Base-by-base conservation (phyloP, 148 eudicot species). In the Chenopodium suecicum region DNA sequence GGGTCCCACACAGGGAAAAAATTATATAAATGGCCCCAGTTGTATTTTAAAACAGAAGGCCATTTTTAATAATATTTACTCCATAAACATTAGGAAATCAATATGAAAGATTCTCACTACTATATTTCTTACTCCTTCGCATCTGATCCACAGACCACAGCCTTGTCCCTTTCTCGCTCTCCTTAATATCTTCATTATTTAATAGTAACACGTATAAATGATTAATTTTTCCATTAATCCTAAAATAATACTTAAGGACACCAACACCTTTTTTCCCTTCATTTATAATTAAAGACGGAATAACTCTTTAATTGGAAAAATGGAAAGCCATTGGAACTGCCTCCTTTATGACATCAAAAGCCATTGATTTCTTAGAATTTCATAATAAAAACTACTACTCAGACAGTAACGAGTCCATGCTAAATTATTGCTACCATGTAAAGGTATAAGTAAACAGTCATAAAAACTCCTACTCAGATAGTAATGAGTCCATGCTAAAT, bases 311-410 rank as follows among this genome's bases (percentile, higher is more conserved):
- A 41, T 74, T 75, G 48, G 78, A 74, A 64, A 78, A 77, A 76
- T 73, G 63, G 60, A 84, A 83, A 83, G 77, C 76, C 85, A 74
- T 73, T 32, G 60, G 81, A 72, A 82, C 54, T 67, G 74, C 71
- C 75, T 74, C 82, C 74, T 78, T 81, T 62, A 20, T 83, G 84
- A 67, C 84, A 83, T 79, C 32, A 78, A 66, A 73, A 44, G 47
- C 70, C 71, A 52, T 34, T 72, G n/a, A 10, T 31, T 72, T 68
- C 34, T 54, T 56, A n/a, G 44, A 76, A 67, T 76, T 80, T 70
- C 75, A 47, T 34, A 41, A 41, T 41, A 41, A 41, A 41, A 41
- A 50, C 67, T 74, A 50, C 67, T 74, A 48, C 31, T 11, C 48
- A 41, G 44, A 41, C 44, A 41, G 44, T 41, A 41, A 41, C 6